Base-by-base conservation (phyloP, 1,139 yeast genomes). In the Candida smagusa region DNA sequence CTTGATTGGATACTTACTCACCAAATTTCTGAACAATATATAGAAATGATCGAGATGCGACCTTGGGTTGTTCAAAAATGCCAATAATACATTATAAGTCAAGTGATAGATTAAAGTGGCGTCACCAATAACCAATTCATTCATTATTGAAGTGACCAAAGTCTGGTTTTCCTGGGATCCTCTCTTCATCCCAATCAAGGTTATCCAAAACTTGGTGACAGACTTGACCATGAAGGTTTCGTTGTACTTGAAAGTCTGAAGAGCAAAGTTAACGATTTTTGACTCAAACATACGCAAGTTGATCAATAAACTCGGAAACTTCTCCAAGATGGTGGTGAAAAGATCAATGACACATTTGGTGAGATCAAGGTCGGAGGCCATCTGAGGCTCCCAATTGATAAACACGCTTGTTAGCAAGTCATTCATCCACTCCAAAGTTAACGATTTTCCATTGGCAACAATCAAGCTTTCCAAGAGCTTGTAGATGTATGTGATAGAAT, bases 171-270 rank as follows among this genome's bases (percentile, higher is more conserved):
- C 61, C 21, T 63, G 58, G 3, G 65, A 61, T 3, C 86, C 86
- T 44, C 68, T 69, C 47, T 75, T 76, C 48, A 81, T 63, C 22
- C 70, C 61, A 2, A 85, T 52, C 9, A 84, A 55, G 23, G 69
- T 66, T 2, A 67, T 65, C 95, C 95, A 87, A 49, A 87, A 86
- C 44, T 74, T 72, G 38, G 77, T 68, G 0, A 78, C 68, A 0
- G 88, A 69, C 43, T 78, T 77, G 31, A 87, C 60, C 2, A 86
- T 76, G 49, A 83, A 79, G 37, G 83, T 70, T 54, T 87, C 96
- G 35, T 72, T 72, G 0, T 80, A 71, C 7, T 60, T 51, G 30
- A 86, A 60, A 9, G 77, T 68, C 6, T 64, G 57, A 3, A 82
- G 53, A 27, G 67, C 62, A 56, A 72, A 65, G 12, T 63, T 61